Evolutionary conservation across 352 stramenopile species (phyloP).

Genomic region (Globisporangium perplexum): DNA sequence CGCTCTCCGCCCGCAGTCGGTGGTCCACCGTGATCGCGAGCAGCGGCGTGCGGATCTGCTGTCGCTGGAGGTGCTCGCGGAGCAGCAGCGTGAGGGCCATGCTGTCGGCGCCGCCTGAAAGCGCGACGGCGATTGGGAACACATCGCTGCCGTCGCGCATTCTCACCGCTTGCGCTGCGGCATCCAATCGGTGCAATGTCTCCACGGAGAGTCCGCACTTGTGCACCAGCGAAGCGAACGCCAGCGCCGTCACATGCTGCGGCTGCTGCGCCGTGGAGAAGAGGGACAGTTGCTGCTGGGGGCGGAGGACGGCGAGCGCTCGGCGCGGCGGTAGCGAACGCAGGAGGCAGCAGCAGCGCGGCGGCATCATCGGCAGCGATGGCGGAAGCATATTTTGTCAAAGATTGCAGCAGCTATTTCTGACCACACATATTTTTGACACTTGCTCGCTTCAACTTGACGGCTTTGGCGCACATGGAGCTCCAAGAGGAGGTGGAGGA

Average conservation of each 20-base stretch:
- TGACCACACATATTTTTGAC: background rate
- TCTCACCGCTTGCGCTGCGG: conserved; percentile 2
- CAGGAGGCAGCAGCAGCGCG: background rate
- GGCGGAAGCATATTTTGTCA: too few relatives aligned
- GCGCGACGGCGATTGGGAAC: conserved; percentile 63
- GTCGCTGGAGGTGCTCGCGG: conserved; percentile 44
- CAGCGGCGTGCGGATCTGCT: conserved; percentile 48
- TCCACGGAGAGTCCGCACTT: conserved; percentile 34
- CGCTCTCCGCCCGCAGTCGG: conserved; percentile 55
- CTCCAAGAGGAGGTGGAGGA: background rate
- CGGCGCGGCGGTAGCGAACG: background rate
- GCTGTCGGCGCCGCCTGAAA: conserved; percentile 76
- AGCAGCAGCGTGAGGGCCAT: conserved; percentile 78
- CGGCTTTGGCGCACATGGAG: too few relatives aligned
- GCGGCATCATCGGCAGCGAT: background rate
- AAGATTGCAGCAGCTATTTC: background rate
- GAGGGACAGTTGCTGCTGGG: background rate
- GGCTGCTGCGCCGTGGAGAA: too few relatives aligned
- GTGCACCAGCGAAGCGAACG: conserved; percentile 31
- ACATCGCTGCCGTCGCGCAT: background rate
- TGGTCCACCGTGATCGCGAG: conserved; percentile 82
- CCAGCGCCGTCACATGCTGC: conserved; percentile 20
- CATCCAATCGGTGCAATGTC: conserved; percentile 34
- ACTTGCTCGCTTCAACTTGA: background rate
- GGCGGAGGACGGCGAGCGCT: background rate